Evolutionary conservation across 495 filamentous ascomycete genomes (phyloP), one percentile per base, ranked within the genome.

Genomic region (Parathielavia hyrcaniae): DNA sequence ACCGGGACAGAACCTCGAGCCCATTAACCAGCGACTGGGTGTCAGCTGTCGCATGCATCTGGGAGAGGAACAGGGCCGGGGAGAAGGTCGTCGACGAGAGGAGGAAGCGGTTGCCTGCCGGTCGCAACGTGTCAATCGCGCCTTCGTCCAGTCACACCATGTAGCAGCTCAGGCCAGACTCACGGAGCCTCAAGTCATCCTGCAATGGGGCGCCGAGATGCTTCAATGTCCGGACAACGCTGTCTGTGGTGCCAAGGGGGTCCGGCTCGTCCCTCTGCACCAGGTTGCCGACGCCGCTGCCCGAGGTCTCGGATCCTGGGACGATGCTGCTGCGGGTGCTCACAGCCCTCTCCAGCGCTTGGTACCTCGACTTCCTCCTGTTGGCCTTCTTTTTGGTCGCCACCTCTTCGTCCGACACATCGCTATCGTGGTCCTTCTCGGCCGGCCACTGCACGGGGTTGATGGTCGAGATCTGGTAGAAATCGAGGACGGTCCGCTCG

Each of bases 21-120:
- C 93, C 93, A 23, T 82, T 75, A 17, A 93, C 77, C 4, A 98
- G 77, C 16, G 83, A 79, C 55, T 91, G 77, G 0, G 90, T 95
- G 36, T 90, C 89, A 34, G 85, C 91, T 32, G 82, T 81, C 41
- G 85, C 83, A 70, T 98, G 95, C 52, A 90, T 89, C 66, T 97
- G 89, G 1, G 91, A 90, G 7, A 98, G 81, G 67, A 95, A 98
- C 2, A 95, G 78, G 6, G 89, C 82, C 14, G 93, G 93, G 0
- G 90, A 93, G 74, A 98, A 98, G 52, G 90, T 91, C 11, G 92
- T 96, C 20, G 91, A 97, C 10, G 90, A 95, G 6, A 97, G 82
- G 34, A 98, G 80, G 74, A 97, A 97, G 49, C 90, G 86, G 71
- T 96, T 96, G 40, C 87, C 88, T 88, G 53, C 26, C 22, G 12